These are phyloP conservation scores for carrot (Daucus carota) DNA, from an alignment of 129 eudicot species.

Conservation along the genomic window DH1_v3.0 NC_030381.2:47748001-47748500, in stretches of 20 bases:
- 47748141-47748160: not conserved
- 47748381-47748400: constrained; percentile 30
- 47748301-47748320: constrained; percentile 91
- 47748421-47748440: constrained; percentile 14
- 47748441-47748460: constrained; percentile 6
- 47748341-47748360: constrained; percentile 99
- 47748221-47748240: constrained; percentile 97
- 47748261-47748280: constrained; percentile 96
- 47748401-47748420: constrained; percentile 25
- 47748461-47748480: constrained; percentile 27
- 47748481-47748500: constrained; percentile 77
- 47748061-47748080: not conserved
- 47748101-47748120: not conserved
- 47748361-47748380: constrained; percentile 82
- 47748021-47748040: not conserved
- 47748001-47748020: not conserved
- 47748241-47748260: constrained; percentile 79
- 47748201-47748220: constrained; percentile 96
- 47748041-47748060: no score
- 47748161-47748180: not conserved
- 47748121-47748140: not conserved
- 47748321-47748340: constrained; percentile 97
- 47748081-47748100: not conserved
- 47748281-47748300: constrained; percentile 89
- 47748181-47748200: constrained; percentile 97